Conservation (phyloP, 2,329 filamentous ascomycete genomes). For the Huntiella abstrusa region DNA sequence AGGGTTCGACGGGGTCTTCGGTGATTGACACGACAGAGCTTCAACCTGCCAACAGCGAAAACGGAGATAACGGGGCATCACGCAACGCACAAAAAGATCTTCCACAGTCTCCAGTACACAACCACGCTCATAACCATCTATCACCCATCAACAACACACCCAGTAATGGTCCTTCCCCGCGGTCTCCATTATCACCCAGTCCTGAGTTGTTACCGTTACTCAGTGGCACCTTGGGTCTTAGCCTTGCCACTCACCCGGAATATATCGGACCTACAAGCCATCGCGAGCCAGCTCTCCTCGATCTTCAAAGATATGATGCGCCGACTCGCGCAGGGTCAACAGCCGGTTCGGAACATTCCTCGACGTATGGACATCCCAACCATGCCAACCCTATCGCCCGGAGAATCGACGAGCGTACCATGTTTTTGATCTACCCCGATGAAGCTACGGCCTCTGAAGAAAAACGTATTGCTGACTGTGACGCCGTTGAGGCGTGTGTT, state of each 20-base stretch:
- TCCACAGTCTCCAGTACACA: neutral
- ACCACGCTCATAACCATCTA: no score
- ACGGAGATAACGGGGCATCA: conserved; percentile 9
- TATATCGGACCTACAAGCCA: conserved; percentile 41
- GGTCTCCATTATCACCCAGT: conserved; percentile 4
- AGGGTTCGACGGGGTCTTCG: neutral
- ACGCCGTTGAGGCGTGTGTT: conserved; percentile 31
- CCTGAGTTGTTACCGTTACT: conserved; percentile 16
- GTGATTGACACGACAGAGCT: neutral
- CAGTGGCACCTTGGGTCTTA: conserved; percentile 31
- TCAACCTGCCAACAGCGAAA: conserved; percentile 2
- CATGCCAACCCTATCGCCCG: conserved; percentile 16
- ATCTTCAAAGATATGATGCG: conserved; percentile 34
- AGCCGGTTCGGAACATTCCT: conserved; percentile 5
- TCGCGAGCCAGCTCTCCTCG: conserved; percentile 37
- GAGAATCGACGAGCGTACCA: conserved; percentile 19
- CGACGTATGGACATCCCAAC: conserved; percentile 8
- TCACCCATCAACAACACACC: neutral
- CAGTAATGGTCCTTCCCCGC: neutral
- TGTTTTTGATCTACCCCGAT: conserved; percentile 21
- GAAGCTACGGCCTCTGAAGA: conserved; percentile 20
- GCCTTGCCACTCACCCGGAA: conserved; percentile 38
- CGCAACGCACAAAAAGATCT: neutral
- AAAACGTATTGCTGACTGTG: conserved; percentile 22
- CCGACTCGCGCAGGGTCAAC: neutral